phyloP scores from a whole-genome alignment of 768 basidiomycete species.

The Dioszegia crocea region DNA sequence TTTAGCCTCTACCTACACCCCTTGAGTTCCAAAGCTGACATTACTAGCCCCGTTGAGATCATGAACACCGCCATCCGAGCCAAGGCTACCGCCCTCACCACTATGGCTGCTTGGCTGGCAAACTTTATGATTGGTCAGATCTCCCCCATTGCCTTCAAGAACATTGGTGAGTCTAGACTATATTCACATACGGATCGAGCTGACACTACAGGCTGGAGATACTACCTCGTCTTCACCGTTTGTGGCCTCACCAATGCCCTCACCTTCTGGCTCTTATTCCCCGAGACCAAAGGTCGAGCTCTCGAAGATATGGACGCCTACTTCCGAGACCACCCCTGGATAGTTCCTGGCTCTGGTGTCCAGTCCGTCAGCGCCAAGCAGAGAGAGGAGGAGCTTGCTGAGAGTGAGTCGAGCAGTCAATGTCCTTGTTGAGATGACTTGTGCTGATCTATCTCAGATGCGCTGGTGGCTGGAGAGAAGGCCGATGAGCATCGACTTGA shows the following conservation, averaged over 20 bases:
- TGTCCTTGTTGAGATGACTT: too few species aligned
- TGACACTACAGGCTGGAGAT: constrained; percentile 37
- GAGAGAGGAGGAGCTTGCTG: constrained; percentile 23
- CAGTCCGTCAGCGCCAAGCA: constrained; percentile 3
- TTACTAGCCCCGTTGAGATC: constrained; percentile 63
- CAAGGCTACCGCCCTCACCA: constrained; percentile 72
- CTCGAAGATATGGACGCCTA: constrained; percentile 42
- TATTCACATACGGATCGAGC: too few species aligned
- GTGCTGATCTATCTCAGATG: too few species aligned
- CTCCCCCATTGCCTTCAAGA: constrained; percentile 33
- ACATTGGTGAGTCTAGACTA: constrained; percentile 23
- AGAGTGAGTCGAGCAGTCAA: constrained; percentile 7
- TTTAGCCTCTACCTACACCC: neutral
- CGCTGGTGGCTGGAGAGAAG: too few species aligned
- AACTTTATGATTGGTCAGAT: constrained; percentile 46
- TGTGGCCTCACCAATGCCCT: constrained; percentile 42
- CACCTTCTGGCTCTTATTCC: constrained; percentile 42
- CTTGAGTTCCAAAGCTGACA: neutral
- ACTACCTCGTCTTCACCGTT: constrained; percentile 44
- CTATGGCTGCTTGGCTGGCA: constrained; percentile 41
- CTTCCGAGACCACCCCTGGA: constrained; percentile 23
- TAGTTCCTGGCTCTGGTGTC: constrained; percentile 29
- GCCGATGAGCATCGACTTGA: too few species aligned
- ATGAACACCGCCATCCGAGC: constrained; percentile 76
- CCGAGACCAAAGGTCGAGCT: constrained; percentile 39